A percentile compares a stretch with the other conserved stretches of the same genome.
phyloP scores from a whole-genome alignment of 2,329 filamentous ascomycete genomes.

The Chaetomiaceae sp. region DNA sequence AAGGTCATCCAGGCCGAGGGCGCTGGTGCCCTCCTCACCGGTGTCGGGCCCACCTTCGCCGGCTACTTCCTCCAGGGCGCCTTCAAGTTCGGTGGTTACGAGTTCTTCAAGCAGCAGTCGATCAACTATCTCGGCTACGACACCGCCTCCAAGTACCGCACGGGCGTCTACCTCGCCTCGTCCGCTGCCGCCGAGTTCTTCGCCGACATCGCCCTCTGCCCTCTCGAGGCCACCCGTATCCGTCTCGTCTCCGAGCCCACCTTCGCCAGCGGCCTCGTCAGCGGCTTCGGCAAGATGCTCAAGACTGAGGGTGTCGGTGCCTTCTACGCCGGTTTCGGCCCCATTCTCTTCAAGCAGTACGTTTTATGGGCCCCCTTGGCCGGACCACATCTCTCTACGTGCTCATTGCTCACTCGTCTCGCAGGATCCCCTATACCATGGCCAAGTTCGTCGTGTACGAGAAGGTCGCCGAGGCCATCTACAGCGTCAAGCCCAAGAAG shows the following conservation, averaged over 20 bases:
- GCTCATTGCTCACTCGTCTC: slow-evolving; percentile 16
- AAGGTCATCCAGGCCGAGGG: slow-evolving; percentile 73
- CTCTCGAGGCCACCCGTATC: slow-evolving; percentile 79
- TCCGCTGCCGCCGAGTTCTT: slow-evolving; percentile 56
- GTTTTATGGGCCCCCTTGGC: too few relatives aligned
- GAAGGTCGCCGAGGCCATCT: slow-evolving; percentile 69
- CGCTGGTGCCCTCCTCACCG: slow-evolving; percentile 71
- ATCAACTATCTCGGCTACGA: slow-evolving; percentile 70
- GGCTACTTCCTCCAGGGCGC: slow-evolving; percentile 84
- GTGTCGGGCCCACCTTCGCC: slow-evolving; percentile 70
- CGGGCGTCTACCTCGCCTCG: slow-evolving; percentile 65
- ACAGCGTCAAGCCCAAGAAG: slow-evolving; percentile 60
- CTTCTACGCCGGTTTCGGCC: slow-evolving; percentile 80
- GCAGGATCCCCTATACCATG: slow-evolving; percentile 78
- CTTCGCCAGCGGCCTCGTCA: slow-evolving; percentile 67
- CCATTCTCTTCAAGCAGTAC: slow-evolving; percentile 72
- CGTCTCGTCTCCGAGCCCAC: slow-evolving; percentile 75
- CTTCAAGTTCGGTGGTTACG: slow-evolving; percentile 84
- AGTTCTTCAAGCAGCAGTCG: slow-evolving; percentile 81
- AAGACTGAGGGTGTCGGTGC: slow-evolving; percentile 69
- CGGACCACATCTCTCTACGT: too few relatives aligned
- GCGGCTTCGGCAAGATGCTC: slow-evolving; percentile 69
- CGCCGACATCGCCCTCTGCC: slow-evolving; percentile 71
- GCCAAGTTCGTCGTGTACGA: slow-evolving; percentile 85
- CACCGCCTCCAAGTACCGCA: slow-evolving; percentile 64